Evolutionary conservation across 352 stramenopile species (phyloP).

Genomic region (Aphanomyces invadans): DNA sequence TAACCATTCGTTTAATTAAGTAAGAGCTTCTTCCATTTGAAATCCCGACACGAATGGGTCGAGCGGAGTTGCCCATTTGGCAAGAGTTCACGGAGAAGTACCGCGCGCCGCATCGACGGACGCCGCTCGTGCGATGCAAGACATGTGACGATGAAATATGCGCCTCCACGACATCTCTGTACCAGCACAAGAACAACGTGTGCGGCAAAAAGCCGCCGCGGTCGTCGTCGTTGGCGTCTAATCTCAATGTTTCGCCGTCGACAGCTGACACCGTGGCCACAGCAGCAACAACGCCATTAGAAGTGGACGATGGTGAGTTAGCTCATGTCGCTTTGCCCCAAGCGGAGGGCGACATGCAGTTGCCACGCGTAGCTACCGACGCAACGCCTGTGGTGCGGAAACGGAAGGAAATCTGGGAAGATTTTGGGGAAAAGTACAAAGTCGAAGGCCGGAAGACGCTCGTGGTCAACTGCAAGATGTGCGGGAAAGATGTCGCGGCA

Average conservation of each 20-base stretch:
- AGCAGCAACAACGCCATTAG: background rate
- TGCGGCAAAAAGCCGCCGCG: background rate
- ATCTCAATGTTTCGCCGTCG: background rate
- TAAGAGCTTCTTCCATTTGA: constrained; percentile 3
- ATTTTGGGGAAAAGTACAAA: constrained; percentile 17
- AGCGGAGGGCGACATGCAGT: background rate
- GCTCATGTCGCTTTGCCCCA: background rate
- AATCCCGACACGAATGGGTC: background rate
- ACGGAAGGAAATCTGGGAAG: constrained; percentile 13
- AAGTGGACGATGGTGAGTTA: background rate
- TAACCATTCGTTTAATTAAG: constrained; percentile 17
- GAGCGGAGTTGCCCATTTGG: constrained; percentile 5
- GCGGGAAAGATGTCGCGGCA: constrained; percentile 2
- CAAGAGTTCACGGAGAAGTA: constrained; percentile 12
- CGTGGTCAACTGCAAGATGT: constrained; percentile 14
- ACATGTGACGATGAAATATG: constrained; percentile 8
- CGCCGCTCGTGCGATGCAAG: constrained; percentile 3
- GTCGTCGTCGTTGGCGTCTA: background rate
- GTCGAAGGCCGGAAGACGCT: constrained; percentile 8
- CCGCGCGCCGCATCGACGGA: background rate
- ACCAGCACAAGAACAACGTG: constrained; percentile 9
- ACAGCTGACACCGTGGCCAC: background rate
- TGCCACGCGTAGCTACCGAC: background rate
- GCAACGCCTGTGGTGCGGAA: background rate
- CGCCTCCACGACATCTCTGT: constrained; percentile 5